phyloP scores from a whole-genome alignment of 805 yeast species.

The Blastobotrys peoriensis region DNA sequence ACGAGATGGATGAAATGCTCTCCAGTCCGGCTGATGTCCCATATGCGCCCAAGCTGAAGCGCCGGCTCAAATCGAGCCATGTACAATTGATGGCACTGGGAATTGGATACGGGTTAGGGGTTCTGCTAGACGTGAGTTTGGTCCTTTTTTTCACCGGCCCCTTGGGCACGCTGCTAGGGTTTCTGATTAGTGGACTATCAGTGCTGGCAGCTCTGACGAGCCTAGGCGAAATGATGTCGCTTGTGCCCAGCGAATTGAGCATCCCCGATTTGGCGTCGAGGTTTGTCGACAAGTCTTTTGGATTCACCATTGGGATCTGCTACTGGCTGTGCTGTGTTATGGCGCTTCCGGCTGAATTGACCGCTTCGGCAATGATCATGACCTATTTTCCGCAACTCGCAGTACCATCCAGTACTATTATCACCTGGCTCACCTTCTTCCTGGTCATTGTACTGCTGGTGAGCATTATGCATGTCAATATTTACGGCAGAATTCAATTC shows the following conservation, averaged over 20 bases:
- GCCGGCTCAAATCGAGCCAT: conserved; percentile 60
- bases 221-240: conserved; percentile 75
- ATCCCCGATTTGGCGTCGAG: conserved; percentile 69
- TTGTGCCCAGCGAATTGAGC: conserved; percentile 74
- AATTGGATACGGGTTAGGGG: conserved; percentile 74
- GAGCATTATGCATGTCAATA: conserved; percentile 62
- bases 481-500: conserved; percentile 72
- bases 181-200: conserved; percentile 54
- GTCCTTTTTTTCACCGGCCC: conserved; percentile 74
- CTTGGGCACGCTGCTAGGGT: conserved; percentile 66
- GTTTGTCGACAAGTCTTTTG: conserved; percentile 55
- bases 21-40: conserved; percentile 5
- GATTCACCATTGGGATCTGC: conserved; percentile 61
- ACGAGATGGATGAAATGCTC: conserved; percentile 7
- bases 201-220: conserved; percentile 66
- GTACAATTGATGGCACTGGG: conserved; percentile 74
- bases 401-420: conserved; percentile 47
- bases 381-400: conserved; percentile 55
- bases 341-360: conserved; percentile 73
- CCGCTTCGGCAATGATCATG: conserved; percentile 73
- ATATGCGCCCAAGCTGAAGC: conserved; percentile 30
- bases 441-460: conserved; percentile 41
- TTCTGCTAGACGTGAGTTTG: conserved; percentile 63
- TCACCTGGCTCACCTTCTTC: conserved; percentile 64
- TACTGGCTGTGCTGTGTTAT: conserved; percentile 69